Conservation (phyloP, 108 stramenopile genomes). For the Cylindrotheca closterium region DNA sequence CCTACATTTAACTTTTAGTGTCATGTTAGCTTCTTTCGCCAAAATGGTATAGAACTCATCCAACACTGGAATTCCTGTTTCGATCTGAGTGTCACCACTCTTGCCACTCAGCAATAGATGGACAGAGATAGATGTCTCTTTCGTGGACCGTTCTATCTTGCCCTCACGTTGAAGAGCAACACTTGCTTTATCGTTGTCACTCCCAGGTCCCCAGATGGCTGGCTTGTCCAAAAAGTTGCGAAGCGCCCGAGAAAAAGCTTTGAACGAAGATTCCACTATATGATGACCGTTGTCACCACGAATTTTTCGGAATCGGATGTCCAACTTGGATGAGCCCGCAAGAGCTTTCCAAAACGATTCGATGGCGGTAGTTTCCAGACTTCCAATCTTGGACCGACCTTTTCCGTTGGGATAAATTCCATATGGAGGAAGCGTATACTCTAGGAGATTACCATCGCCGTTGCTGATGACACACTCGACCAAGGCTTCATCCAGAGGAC, state of each 20-base stretch:
- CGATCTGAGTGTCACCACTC: constrained; percentile 28
- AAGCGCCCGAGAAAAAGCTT: constrained; percentile 79
- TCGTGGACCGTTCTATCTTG: constrained; percentile 65
- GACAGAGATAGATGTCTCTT: constrained; percentile 78
- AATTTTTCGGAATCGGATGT: constrained; percentile 55
- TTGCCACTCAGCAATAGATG: constrained; percentile 52
- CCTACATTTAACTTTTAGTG: constrained; percentile 62
- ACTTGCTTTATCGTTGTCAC: constrained; percentile 43
- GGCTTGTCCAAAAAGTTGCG: constrained; percentile 64
- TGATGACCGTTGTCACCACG: constrained; percentile 87
- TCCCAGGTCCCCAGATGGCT: constrained; percentile 43
- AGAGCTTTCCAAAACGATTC: constrained; percentile 56
- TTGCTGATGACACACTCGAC: constrained; percentile 63
- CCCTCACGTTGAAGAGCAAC: constrained; percentile 51
- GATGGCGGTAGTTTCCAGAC: constrained; percentile 45
- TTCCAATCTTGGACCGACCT: constrained; percentile 69
- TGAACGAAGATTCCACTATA: constrained; percentile 81
- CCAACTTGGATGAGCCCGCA: constrained; percentile 47
- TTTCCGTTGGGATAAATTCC: constrained; percentile 66
- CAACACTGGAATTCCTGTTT: constrained; percentile 83
- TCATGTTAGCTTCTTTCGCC: constrained; percentile 67
- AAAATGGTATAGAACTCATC: constrained; percentile 76
- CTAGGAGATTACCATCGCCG: constrained; percentile 8
- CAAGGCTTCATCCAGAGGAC: constrained; percentile 86
- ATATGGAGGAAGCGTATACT: constrained; percentile 65